Base-by-base conservation (phyloP, 228 moss, liverwort and hornwort genomes). In the Sphagnum magellanicum region DNA sequence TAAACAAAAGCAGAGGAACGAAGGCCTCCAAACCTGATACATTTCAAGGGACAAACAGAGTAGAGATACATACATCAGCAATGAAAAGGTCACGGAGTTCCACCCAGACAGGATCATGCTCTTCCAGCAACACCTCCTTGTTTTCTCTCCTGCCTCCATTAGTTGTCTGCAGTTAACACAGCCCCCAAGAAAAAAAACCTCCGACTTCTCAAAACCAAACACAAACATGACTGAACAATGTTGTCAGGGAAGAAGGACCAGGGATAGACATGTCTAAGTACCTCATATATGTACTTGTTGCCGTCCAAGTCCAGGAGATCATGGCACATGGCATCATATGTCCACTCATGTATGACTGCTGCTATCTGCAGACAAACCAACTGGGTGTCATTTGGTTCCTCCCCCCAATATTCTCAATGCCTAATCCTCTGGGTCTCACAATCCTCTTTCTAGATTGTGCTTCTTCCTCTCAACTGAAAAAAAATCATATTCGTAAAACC, bases 241-340 rank as follows among this genome's bases (percentile, higher is more conserved):
- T 32, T 0, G 3, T 32, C 32, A 32, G 32, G 32, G 32, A 32
- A 32, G 32, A 32, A 32, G 32, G 32, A 32, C 32, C 32, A 32
- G 32, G 32, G 32, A 32, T 32, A 32, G 32, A 32, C 32, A 32
- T 32, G 32, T 32, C 32, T 32, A 32, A 12, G 9, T 71, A 98
- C 98, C 92, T 94, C 94, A 66, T 98, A 89, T 16, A 73, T 61
- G 70, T 85, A 98, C 74, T 89, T 92, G 89, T 81, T 92, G 79
- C 87, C 90, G 14, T 94, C 84, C 69, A 92, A 81, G 5, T 91
- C 92, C 15, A 98, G 73, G 59, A 94, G 75, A 72, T 98, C 98
- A 74, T 94, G 90, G 70, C 94, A 94, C 87, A 98, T 90, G n/a
- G 94, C 98, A 78, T 98, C 94, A 72, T 98, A 98, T 64, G 98